A percentile compares a stretch with the other conserved stretches of the same genome.
Conservation (phyloP, 2,329 filamentous ascomycete genomes). For the Fusarium anguioides region DNA sequence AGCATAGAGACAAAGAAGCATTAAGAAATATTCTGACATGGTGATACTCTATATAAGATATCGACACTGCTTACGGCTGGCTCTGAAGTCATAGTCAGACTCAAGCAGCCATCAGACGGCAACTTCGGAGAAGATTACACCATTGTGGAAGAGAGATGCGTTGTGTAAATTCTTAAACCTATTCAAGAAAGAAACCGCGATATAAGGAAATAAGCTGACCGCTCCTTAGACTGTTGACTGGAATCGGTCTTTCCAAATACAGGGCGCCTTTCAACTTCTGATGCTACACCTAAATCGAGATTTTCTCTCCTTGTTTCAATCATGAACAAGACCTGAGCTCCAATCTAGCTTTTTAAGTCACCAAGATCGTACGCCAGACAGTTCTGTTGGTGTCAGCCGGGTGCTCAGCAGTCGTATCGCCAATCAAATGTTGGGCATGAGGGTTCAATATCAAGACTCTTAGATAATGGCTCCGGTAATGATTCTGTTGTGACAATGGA, state of each 20-base stretch:
- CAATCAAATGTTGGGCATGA: neutral
- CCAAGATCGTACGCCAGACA: neutral
- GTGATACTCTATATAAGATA: neutral
- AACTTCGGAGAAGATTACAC: conserved; percentile 15
- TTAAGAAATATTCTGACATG: neutral
- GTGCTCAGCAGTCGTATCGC: neutral
- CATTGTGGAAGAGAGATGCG: conserved; percentile 12
- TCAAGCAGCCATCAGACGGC: conserved; percentile 20
- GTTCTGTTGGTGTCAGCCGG: neutral
- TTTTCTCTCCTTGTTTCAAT: neutral
- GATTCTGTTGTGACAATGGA: neutral
- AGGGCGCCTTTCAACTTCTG: neutral
- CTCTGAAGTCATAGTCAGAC: conserved; percentile 26
- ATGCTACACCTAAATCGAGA: neutral
- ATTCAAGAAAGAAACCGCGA: neutral
- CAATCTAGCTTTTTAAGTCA: neutral
- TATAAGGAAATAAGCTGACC: neutral
- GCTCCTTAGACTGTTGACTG: neutral
- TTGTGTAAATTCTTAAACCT: neutral
- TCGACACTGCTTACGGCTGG: conserved; percentile 4
- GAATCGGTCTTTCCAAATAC: neutral
- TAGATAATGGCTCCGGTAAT: neutral
- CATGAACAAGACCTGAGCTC: neutral
- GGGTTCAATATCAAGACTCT: neutral
- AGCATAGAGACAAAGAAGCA: neutral